Evolutionary conservation across 2,329 filamentous ascomycete genomes (phyloP).

Genomic region (Monilinia aucupariae): DNA sequence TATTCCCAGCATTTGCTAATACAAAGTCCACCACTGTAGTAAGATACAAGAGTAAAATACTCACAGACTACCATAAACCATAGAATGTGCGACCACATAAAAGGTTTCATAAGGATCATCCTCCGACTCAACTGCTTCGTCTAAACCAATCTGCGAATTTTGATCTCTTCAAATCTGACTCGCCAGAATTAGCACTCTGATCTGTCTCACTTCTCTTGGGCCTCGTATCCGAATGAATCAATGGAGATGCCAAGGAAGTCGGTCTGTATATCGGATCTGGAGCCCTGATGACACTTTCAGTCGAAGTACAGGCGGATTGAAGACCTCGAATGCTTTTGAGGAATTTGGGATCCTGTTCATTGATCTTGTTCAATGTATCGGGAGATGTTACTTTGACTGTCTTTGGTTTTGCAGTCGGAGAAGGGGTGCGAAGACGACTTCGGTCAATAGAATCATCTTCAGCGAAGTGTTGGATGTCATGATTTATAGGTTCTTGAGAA

Average conservation of each 20-base stretch:
- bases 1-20: neutral
- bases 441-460: conserved; percentile 7
- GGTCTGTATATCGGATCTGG: neutral
- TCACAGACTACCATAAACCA: neutral
- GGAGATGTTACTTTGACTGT: conserved; percentile 16
- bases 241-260: neutral
- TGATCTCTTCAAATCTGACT: neutral
- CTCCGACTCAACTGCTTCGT: neutral
- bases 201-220: neutral
- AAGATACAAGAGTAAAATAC: neutral
- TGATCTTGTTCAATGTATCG: conserved; percentile 25
- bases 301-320: conserved; percentile 7
- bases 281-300: neutral
- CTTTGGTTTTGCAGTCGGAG: neutral
- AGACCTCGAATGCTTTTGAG: conserved; percentile 22
- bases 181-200: neutral
- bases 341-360: conserved; percentile 27
- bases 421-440: conserved; percentile 10
- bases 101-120: neutral
- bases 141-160: neutral
- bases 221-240: neutral
- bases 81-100: neutral
- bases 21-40: neutral
- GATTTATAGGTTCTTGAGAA: neutral
- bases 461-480: neutral